Evolutionary conservation across 2,329 filamentous ascomycete genomes (phyloP).

Genomic region (Sarocladium brachiariae): DNA sequence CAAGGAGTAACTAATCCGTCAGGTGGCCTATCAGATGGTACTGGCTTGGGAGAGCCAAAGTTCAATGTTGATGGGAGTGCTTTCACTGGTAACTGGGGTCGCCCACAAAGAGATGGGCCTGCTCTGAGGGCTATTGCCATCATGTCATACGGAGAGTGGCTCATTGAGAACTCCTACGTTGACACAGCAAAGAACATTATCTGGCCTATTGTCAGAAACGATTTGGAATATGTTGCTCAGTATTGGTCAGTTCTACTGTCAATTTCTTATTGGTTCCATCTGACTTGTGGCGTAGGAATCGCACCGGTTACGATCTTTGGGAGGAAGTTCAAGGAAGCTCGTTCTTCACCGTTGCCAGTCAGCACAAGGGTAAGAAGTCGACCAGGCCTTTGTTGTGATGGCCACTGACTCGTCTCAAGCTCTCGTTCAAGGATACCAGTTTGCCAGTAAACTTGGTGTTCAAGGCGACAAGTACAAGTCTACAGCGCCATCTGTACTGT

Average conservation of each 20-base stretch:
- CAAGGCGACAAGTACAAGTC: constrained; percentile 53
- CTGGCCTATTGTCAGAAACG: constrained; percentile 71
- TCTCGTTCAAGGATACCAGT: constrained; percentile 57
- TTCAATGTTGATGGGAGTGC: constrained; percentile 57
- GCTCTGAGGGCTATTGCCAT: constrained; percentile 68
- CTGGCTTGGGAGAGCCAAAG: constrained; percentile 65
- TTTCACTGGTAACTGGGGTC: constrained; percentile 64
- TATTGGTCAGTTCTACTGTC: constrained; percentile 47
- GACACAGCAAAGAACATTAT: constrained; percentile 47
- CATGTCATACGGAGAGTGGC: constrained; percentile 65
- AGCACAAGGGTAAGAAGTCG: constrained; percentile 52
- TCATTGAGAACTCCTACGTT: constrained; percentile 59
- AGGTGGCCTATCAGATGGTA: constrained; percentile 45
- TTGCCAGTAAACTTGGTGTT: constrained; percentile 58
- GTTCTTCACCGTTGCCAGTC: constrained; percentile 68
- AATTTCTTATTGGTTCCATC: not conserved
- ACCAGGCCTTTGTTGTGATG: not conserved
- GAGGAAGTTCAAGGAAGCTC: constrained; percentile 72
- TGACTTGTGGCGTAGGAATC: constrained; percentile 32
- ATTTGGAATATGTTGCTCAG: constrained; percentile 66
- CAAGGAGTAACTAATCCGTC: constrained; percentile 66
- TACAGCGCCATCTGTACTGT: constrained; percentile 64
- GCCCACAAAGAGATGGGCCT: constrained; percentile 74
- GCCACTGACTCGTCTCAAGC: constrained; percentile 24
- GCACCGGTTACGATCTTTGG: constrained; percentile 70